phyloP scores from a whole-genome alignment of 2,329 filamentous ascomycete genomes.

The Microcyclospora pomicola region DNA sequence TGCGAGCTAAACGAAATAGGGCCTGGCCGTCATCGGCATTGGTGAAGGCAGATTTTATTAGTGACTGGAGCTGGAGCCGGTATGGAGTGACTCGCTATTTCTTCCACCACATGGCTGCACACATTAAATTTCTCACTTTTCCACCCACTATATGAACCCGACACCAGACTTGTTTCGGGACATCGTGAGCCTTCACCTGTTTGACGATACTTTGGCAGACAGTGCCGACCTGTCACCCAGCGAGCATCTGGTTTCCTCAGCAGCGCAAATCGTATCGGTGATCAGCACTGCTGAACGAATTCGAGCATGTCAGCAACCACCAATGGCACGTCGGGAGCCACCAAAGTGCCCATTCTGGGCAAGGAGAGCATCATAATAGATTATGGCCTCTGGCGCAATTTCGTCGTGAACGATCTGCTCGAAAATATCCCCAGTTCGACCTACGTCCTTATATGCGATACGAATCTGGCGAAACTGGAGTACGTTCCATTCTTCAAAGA shows the following conservation, averaged over 20 bases:
- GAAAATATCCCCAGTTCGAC: constrained; percentile 68
- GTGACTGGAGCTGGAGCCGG: too few species aligned
- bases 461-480: constrained; percentile 59
- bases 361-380: constrained; percentile 85
- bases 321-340: constrained; percentile 25
- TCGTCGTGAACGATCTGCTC: constrained; percentile 69
- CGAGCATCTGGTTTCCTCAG: constrained; percentile 17
- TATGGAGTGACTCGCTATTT: too few species aligned
- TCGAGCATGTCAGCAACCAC: constrained; percentile 7
- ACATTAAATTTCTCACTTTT: too few species aligned
- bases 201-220: constrained; percentile 14
- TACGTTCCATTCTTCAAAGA: constrained; percentile 69
- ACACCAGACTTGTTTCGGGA: constrained; percentile 19
- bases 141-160: constrained; percentile 14
- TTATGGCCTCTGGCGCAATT: constrained; percentile 75
- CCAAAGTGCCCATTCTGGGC: constrained; percentile 67
- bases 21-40: too few species aligned
- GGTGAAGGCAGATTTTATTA: too few species aligned
- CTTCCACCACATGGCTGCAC: too few species aligned
- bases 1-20: too few species aligned
- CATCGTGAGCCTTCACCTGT: constrained; percentile 14
- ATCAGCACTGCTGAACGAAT: neutral
- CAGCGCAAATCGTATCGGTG: neutral
- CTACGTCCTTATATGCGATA: constrained; percentile 93
- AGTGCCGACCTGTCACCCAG: constrained; percentile 13